Percentiles rank a stretch among this genome's conserved stretches.
Evolutionary conservation across 306 rosid species (phyloP).

Genomic region (Vigna reflexopilosa): DNA sequence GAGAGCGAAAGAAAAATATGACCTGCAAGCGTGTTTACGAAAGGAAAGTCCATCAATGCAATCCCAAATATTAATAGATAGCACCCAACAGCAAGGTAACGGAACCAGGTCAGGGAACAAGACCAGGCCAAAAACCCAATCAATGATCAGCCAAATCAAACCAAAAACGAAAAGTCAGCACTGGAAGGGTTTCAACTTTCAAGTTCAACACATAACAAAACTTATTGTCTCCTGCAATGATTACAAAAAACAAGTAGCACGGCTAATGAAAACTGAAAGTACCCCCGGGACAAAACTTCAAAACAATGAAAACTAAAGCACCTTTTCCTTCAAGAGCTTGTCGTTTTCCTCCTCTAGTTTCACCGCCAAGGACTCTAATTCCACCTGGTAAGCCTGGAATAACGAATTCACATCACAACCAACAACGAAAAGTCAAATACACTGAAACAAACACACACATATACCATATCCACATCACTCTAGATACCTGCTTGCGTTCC

Average conservation of each 20-base stretch:
- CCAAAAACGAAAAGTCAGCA: conserved; percentile 11
- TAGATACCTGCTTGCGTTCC: conserved; percentile 53
- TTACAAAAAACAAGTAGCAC: not conserved
- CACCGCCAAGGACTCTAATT: conserved; percentile 80
- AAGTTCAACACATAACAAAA: conserved; percentile 17
- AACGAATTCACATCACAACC: conserved; percentile 2
- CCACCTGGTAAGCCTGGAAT: conserved; percentile 87
- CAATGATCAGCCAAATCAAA: not conserved
- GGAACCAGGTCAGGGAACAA: conserved; percentile 26
- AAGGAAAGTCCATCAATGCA: conserved; percentile 25
- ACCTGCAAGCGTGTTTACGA: not conserved
- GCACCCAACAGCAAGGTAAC: not conserved
- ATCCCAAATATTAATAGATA: not conserved
- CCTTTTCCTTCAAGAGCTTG: conserved; percentile 84
- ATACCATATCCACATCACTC: not conserved
- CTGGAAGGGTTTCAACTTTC: not conserved
- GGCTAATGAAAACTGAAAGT: not conserved
- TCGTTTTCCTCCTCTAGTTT: conserved; percentile 85
- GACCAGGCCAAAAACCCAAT: conserved; percentile 14
- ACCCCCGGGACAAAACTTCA: not conserved
- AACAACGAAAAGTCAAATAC: not conserved
- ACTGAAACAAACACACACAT: not conserved
- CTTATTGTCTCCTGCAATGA: not conserved
- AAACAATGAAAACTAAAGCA: conserved; percentile 26
- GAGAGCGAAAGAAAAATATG: conserved; percentile 13